These are phyloP conservation scores for Backusella parvicylindrica DNA, from an alignment of 192 early-diverging fungal genomes.

Conservation along the genomic window DNA sequence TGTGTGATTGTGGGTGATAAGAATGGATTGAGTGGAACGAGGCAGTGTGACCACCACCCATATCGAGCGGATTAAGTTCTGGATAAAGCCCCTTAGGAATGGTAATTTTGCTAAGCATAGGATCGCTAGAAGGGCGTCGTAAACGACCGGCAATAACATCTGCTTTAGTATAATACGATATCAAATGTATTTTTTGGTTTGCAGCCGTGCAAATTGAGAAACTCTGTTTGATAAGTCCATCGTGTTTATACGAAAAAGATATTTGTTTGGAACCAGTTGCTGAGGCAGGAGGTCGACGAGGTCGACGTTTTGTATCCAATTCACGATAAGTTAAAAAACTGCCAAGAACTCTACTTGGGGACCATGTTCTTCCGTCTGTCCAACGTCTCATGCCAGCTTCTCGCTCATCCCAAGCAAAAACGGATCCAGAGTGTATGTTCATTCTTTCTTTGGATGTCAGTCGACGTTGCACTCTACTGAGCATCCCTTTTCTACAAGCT, in stretches of 20 bases:
- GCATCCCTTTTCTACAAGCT: conserved; percentile 72
- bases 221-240: conserved; percentile 85
- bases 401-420: conserved; percentile 89
- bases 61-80: conserved; percentile 51
- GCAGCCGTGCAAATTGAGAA: conserved; percentile 79
- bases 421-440: conserved; percentile 78
- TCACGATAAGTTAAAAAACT: conserved; percentile 90
- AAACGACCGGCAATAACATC: conserved; percentile 65
- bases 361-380: conserved; percentile 93
- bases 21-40: conserved; percentile 6
- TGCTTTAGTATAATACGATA: conserved; percentile 84
- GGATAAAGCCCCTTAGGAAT: conserved; percentile 85
- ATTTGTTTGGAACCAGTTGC: conserved; percentile 4
- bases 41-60: conserved; percentile 13
- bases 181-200: conserved; percentile 80
- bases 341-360: conserved; percentile 80
- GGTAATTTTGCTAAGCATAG: conserved; percentile 56
- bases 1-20: neutral
- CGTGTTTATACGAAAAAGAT: conserved; percentile 57
- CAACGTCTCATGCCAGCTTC: conserved; percentile 89
- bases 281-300: conserved; percentile 17
- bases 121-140: conserved; percentile 62
- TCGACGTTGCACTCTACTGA: conserved; percentile 73
- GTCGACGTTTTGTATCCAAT: conserved; percentile 61
- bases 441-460: conserved; percentile 79